Percentiles rank a stretch among this genome's conserved stretches.
Conservation (phyloP, 495 filamentous ascomycete genomes). For the Daldinia decipiens region DNA sequence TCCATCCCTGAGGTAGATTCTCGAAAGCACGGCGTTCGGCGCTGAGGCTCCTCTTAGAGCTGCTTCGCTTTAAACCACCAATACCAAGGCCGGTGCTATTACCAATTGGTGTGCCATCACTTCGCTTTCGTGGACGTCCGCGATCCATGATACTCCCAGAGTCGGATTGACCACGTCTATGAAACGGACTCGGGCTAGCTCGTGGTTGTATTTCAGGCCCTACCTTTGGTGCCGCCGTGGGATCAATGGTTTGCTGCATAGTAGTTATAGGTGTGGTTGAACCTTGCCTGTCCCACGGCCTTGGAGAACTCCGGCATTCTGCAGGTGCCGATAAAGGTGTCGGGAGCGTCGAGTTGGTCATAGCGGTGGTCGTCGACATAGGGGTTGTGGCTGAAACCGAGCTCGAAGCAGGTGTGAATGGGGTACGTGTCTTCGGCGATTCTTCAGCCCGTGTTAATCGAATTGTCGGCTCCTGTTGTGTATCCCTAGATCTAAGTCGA, state of each 20-base stretch:
- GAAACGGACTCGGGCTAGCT: slow-evolving; percentile 42
- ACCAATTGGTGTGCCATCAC: slow-evolving; percentile 49
- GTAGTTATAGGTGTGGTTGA: slow-evolving; percentile 35
- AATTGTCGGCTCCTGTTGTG: slow-evolving; percentile 47
- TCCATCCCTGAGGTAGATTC: slow-evolving; percentile 67
- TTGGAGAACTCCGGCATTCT: slow-evolving; percentile 55
- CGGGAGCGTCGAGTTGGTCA: slow-evolving; percentile 53
- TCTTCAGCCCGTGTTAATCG: slow-evolving; percentile 54
- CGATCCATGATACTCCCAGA: slow-evolving; percentile 68
- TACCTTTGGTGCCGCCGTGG: slow-evolving; percentile 46
- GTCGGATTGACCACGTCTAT: slow-evolving; percentile 65
- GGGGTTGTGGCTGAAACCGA: slow-evolving; percentile 54
- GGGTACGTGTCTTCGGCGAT: slow-evolving; percentile 58
- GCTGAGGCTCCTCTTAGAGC: slow-evolving; percentile 54
- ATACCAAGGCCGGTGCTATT: slow-evolving; percentile 26
- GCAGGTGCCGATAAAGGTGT: slow-evolving; percentile 59
- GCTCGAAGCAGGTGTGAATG: slow-evolving; percentile 56
- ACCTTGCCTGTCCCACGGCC: slow-evolving; percentile 56
- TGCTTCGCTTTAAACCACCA: slow-evolving; percentile 47
- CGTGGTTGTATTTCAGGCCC: slow-evolving; percentile 49
- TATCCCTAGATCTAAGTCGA: slow-evolving; percentile 54
- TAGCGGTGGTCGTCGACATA: slow-evolving; percentile 49
- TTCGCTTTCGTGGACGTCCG: slow-evolving; percentile 64
- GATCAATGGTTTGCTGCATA: slow-evolving; percentile 42
- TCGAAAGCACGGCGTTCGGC: slow-evolving; percentile 63